Conservation (phyloP, 23 red algal genomes). For the Gracilariopsis chorda region DNA sequence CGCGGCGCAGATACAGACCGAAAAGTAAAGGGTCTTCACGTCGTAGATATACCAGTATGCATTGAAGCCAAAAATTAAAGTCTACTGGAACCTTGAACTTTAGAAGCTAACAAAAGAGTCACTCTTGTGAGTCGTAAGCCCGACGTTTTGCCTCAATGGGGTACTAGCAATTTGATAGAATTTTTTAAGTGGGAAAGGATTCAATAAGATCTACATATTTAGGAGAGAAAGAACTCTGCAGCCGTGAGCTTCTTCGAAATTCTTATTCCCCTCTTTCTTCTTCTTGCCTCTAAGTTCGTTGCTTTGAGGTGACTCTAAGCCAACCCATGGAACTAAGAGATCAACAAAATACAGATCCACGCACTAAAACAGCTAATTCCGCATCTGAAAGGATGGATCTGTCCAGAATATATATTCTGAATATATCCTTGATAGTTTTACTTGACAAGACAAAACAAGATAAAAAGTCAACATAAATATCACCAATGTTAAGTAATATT, state of each 20-base stretch:
- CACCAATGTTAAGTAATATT: too few relatives aligned
- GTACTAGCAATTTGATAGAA: neutral
- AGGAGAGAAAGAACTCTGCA: too few relatives aligned
- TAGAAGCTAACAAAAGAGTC: neutral
- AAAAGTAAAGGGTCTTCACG: neutral
- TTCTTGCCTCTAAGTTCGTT: neutral
- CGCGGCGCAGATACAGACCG: neutral
- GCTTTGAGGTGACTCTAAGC: neutral
- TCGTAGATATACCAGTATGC: conserved; percentile 5
- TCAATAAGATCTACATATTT: neutral
- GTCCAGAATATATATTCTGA: too few relatives aligned
- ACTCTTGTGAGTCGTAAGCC: neutral
- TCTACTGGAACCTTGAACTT: neutral
- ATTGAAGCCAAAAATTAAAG: neutral
- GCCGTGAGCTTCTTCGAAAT: too few relatives aligned
- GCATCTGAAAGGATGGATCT: too few relatives aligned
- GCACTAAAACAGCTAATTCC: neutral
- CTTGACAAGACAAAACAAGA: too few relatives aligned
- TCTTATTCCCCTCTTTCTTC: neutral
- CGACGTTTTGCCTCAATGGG: neutral
- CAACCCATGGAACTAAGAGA: too few relatives aligned
- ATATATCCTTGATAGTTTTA: too few relatives aligned
- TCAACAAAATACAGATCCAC: too few relatives aligned
- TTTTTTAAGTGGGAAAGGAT: neutral
- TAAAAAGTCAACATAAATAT: too few relatives aligned